A percentile compares a stretch with the other conserved stretches of the same genome.
These are phyloP conservation scores for Hamamelis virginiana DNA, from an alignment of 164 flowering plant genomes.

Conservation along the genomic window DNA sequence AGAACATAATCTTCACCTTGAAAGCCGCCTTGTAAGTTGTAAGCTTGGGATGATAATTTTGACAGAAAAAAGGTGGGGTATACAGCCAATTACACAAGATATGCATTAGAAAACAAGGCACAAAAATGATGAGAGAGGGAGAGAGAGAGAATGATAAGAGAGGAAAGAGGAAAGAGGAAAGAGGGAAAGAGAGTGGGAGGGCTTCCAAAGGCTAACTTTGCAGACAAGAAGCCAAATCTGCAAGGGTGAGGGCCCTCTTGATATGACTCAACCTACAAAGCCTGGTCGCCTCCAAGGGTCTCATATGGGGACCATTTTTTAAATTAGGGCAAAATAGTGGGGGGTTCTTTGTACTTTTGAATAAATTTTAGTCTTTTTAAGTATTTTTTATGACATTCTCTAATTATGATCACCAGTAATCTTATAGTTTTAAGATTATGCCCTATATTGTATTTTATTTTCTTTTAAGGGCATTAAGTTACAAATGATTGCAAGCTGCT, in stretches of 20 bases:
- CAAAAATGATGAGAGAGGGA: not conserved
- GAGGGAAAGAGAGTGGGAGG: not conserved
- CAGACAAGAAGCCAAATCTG: conserved; percentile 25
- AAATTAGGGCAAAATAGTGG: not conserved
- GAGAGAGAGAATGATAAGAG: not conserved
- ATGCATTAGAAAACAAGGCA: not conserved
- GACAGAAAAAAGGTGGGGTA: conserved; percentile 1
- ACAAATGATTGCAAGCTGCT: too few relatives aligned
- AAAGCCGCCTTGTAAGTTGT: conserved; percentile 20
- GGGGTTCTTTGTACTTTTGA: not conserved
- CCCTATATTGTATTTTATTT: too few relatives aligned
- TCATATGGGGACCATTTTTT: conserved; percentile 10
- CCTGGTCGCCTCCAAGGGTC: conserved; percentile 12
- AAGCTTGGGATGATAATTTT: not conserved
- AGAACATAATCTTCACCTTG: conserved; percentile 2
- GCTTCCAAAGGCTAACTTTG: conserved; percentile 28
- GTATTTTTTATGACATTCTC: too few relatives aligned
- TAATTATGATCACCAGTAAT: too few relatives aligned
- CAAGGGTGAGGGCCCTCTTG: conserved; percentile 22
- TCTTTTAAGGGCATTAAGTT: too few relatives aligned
- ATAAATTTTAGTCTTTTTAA: not conserved
- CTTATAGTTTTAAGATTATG: too few relatives aligned
- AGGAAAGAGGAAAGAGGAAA: not conserved
- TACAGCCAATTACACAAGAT: too few relatives aligned
- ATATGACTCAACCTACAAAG: conserved; percentile 14